Base-by-base conservation (phyloP, 345 rosid genomes). In the Aethionema arabicum region DNA sequence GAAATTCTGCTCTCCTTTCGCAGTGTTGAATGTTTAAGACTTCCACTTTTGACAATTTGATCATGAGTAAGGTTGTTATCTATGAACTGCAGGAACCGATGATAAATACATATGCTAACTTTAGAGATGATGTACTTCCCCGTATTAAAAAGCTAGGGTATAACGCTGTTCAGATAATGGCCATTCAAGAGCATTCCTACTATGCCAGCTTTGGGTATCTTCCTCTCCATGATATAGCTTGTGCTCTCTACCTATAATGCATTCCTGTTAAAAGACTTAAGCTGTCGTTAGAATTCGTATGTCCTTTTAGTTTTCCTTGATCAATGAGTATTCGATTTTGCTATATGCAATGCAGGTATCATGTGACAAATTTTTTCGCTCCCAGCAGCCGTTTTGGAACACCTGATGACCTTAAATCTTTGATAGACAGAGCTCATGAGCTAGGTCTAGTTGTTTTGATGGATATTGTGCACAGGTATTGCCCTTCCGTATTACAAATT, bases 301-400 rank as follows among this genome's bases (percentile, higher is more conserved):
- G 2, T 51, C 36, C 32, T 47, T 59, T 45, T 70, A 14, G 10
- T 63, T 59, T 37, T 46, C 59, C 52, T 74, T 35, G 16, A 31
- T 48, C 55, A 51, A 58, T 54, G 38, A 52, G 65, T 39, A 61
- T 56, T 41, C 4, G 48, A 66, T 61, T 67, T 57, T 39, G 52
- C 63, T 63, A 74, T 70, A 43, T 76, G 76, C 60, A 57, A 55
- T 72, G 73, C 85, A 92, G 96, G 85, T 92, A 92, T 68, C 95
- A 92, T 52, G 98, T 92, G 49, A 92, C 98, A 49, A 92, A 89
- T 51, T 92, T 85, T 69, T 92, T 85, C 66, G 93, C 98, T 38
- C 98, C 98, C 38, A 87, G 93, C 78, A 92, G 98, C 71, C 95
- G 98, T 27, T 92, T 78, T 81, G 98, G 96, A 67, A 87, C 96